Base-by-base conservation (phyloP, 1,139 yeast species). In the Geotrichum restrictum region DNA sequence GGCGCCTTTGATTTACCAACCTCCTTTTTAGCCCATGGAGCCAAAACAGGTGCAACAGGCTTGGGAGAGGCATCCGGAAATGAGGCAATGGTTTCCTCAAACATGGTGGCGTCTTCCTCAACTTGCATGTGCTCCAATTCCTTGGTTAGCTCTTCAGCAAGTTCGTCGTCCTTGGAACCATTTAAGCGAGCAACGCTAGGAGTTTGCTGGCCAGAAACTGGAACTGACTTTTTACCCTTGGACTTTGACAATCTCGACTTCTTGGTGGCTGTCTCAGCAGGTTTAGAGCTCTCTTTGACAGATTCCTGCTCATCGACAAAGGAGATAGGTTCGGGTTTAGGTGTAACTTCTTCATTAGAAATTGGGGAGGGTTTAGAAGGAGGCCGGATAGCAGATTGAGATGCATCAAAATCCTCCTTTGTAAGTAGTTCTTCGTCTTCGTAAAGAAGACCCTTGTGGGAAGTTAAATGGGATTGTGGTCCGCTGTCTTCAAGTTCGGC, bases 1-100 rank as follows among this genome's bases (percentile, higher is more conserved):
- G 82, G 69, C n/a, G 75, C 66, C 40, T 84, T 59, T 51, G 74
- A 69, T 18, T 69, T 61, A 13, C 66, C 59, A 5, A 65, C 58
- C 31, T 70, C 72, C 43, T 70, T 70, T 60, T 63, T 66, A 4
- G 77, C 77, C 79, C 78, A 73, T 14, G 80, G 78, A 3, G 79
- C 78, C 47, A 53, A 32, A 22, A 48, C 60, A n/a, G 60, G 56
- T 3, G 54, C 53, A 22, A 36, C 48, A n/a, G 49, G 19, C 21
- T 48, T 49, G 2, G 52, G 41, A 50, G 57, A 40, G 18, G 45
- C 32, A 16, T 33, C 49, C 11, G 55, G 43, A 10, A 41, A 11
- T 27, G 48, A 51, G 10, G 55, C 7, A 2, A 22, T 3, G 4
- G 19, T 10, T 4, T n/a, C 22, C 19, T 43, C 47, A 16, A 19